Percentiles rank a stretch among this genome's conserved stretches.
Conservation (phyloP, 352 stramenopile genomes). For the Pythium apleroticum region DNA sequence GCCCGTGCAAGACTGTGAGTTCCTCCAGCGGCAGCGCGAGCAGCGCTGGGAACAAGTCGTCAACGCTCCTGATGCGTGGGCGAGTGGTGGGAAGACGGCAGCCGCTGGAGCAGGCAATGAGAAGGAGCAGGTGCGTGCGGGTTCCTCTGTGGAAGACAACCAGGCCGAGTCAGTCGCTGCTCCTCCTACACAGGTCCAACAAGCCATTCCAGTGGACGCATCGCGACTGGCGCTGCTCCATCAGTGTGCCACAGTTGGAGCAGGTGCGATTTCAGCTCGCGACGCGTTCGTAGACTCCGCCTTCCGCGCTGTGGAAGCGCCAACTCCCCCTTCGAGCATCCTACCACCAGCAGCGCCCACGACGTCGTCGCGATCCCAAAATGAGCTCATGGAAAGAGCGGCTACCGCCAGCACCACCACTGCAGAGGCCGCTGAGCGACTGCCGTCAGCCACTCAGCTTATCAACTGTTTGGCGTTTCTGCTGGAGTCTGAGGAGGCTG, state of each 20-base stretch:
- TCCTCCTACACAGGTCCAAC: constrained; percentile 9
- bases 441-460: constrained; percentile 10
- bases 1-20: constrained; percentile 54
- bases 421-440: neutral
- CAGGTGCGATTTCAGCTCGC: constrained; percentile 29
- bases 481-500: neutral
- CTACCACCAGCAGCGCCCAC: neutral
- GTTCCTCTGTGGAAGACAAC: constrained; percentile 20
- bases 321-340: neutral
- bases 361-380: neutral
- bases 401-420: neutral
- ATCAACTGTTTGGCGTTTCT: neutral
- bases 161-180: constrained; percentile 21
- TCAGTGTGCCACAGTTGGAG: constrained; percentile 68
- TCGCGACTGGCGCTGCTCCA: constrained; percentile 59
- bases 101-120: neutral
- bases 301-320: constrained; percentile 30
- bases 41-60: constrained; percentile 67
- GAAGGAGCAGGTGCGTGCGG: constrained; percentile 3
- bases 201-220: constrained; percentile 51
- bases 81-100: constrained; percentile 1
- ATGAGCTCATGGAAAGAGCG: constrained; percentile 1
- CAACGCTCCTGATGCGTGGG: constrained; percentile 32
- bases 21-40: constrained; percentile 61
- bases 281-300: constrained; percentile 53